A percentile compares a stretch with the other conserved stretches of the same genome.
These are phyloP conservation scores for Myxozyma melibiosi DNA, from an alignment of 805 yeast species.

Conservation along the genomic window DNA sequence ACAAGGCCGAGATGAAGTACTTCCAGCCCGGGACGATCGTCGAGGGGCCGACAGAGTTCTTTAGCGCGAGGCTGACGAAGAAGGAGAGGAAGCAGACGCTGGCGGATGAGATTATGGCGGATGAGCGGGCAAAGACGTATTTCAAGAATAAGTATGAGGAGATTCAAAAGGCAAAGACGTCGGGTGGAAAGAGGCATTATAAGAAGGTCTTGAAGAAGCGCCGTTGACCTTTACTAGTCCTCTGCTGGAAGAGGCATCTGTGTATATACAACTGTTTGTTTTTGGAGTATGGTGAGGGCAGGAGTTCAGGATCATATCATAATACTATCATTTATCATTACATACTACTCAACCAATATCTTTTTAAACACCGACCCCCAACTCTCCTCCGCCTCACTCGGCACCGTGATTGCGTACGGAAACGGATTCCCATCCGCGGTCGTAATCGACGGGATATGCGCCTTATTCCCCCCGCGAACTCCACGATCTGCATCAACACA, in stretches of 20 bases:
- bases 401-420: constrained; percentile 51
- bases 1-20: constrained; percentile 63
- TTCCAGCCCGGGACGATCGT: constrained; percentile 89
- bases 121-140: constrained; percentile 66
- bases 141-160: constrained; percentile 83
- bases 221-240: constrained; percentile 2
- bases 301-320: neutral
- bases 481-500: constrained; percentile 51
- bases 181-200: constrained; percentile 69
- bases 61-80: constrained; percentile 63
- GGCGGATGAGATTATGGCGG: constrained; percentile 80
- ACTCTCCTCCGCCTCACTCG: constrained; percentile 36
- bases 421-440: constrained; percentile 69
- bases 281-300: neutral
- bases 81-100: constrained; percentile 76
- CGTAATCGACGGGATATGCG: constrained; percentile 74
- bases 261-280: neutral
- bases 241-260: neutral
- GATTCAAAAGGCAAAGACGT: constrained; percentile 64
- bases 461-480: constrained; percentile 59
- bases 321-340: neutral
- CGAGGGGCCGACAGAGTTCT: constrained; percentile 80
- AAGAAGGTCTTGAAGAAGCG: constrained; percentile 60
- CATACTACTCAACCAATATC: constrained; percentile 36
- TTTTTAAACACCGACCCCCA: constrained; percentile 45